Conservation (phyloP, 176 grass and related monocot species). For the Chloris gayana region DNA sequence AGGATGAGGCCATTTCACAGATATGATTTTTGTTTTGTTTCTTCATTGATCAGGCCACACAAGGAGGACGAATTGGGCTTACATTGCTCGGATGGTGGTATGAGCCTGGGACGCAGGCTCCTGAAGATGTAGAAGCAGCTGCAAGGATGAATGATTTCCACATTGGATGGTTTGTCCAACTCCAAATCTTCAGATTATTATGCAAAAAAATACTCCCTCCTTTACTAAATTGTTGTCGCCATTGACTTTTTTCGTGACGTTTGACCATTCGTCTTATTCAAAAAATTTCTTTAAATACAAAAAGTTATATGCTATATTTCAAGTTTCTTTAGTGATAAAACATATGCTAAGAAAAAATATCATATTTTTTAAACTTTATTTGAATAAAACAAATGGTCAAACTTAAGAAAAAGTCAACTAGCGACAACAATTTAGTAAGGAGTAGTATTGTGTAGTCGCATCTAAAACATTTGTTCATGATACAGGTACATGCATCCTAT, state of each 20-base stretch:
- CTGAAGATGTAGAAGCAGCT: conserved; percentile 75
- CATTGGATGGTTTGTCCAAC: conserved; percentile 72
- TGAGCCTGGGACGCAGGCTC: conserved; percentile 51
- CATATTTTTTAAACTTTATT: too few relatives aligned
- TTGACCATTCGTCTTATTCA: too few relatives aligned
- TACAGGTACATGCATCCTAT: conserved; percentile 77
- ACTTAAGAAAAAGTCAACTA: too few relatives aligned
- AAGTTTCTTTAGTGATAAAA: too few relatives aligned
- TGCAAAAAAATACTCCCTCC: neutral
- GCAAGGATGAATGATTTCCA: conserved; percentile 84
- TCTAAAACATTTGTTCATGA: conserved; percentile 2
- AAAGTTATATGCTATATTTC: too few relatives aligned
- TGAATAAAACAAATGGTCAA: too few relatives aligned
- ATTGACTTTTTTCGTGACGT: too few relatives aligned
- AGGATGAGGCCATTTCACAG: neutral
- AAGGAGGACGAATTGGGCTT: conserved; percentile 82
- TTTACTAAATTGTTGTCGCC: too few relatives aligned
- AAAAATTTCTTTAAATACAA: too few relatives aligned
- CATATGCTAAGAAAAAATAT: too few relatives aligned
- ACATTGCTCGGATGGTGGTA: conserved; percentile 77
- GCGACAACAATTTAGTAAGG: too few relatives aligned
- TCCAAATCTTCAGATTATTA: neutral
- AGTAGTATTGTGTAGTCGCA: neutral
- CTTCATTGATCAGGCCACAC: conserved; percentile 50
- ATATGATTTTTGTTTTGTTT: neutral